phyloP scores from a whole-genome alignment of 2,329 filamentous ascomycete genomes.

The Mycosphaerella sp. region DNA sequence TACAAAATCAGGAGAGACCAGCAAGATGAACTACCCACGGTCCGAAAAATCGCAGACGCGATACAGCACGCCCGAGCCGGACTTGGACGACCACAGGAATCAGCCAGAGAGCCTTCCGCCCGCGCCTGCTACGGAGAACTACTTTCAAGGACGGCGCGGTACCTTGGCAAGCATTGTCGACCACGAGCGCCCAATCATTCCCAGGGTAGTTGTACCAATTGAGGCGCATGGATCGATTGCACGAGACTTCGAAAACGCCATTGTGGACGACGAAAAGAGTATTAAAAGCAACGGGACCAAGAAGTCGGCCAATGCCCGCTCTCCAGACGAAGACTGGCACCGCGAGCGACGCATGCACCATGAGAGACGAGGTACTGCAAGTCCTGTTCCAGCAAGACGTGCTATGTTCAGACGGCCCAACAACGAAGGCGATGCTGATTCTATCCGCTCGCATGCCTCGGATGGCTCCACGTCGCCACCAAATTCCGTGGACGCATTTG shows the following conservation, averaged over 20 bases:
- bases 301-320: constrained; percentile 37
- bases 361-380: constrained; percentile 24
- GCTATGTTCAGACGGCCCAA: constrained; percentile 40
- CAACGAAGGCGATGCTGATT: constrained; percentile 21
- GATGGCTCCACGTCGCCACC: constrained; percentile 72
- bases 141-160: constrained; percentile 50
- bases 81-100: constrained; percentile 81
- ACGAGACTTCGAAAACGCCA: constrained; percentile 80
- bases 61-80: constrained; percentile 68
- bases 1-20: not conserved
- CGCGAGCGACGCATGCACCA: constrained; percentile 21
- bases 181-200: constrained; percentile 41
- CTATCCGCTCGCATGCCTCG: constrained; percentile 17
- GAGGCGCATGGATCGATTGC: constrained; percentile 43
- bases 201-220: constrained; percentile 40
- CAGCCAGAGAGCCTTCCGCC: constrained; percentile 58
- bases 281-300: constrained; percentile 50
- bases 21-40: constrained; percentile 49
- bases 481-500: constrained; percentile 97
- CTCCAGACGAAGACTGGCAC: constrained; percentile 32
- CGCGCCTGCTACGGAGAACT: constrained; percentile 44
- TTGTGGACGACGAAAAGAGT: constrained; percentile 69
- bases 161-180: constrained; percentile 63
- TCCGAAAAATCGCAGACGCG: constrained; percentile 63
- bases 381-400: constrained; percentile 38